Conservation (phyloP, 345 rosid genomes). For the Rhodamnia argentea region DNA sequence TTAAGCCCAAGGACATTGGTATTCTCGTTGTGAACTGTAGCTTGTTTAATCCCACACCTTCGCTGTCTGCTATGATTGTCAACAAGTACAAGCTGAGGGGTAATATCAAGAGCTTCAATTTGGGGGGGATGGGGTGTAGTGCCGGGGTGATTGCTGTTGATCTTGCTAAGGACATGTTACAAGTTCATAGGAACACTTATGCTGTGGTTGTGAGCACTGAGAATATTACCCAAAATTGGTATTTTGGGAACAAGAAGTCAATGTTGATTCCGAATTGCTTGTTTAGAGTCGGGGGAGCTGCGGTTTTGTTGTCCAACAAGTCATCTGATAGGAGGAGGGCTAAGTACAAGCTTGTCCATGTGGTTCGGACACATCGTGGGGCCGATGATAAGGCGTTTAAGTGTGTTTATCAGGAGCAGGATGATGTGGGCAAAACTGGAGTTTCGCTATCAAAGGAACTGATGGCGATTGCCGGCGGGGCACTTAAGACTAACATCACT, state of each 20-base stretch:
- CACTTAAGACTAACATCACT: constrained; percentile 77
- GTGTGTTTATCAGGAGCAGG: constrained; percentile 88
- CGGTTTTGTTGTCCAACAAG: constrained; percentile 61
- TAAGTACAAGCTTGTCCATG: constrained; percentile 76
- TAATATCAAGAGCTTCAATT: constrained; percentile 55
- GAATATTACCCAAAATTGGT: constrained; percentile 91
- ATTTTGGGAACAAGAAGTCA: constrained; percentile 82
- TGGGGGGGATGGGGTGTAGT: constrained; percentile 95
- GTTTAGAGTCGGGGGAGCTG: constrained; percentile 81
- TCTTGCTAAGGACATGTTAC: constrained; percentile 76
- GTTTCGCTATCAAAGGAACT: constrained; percentile 86
- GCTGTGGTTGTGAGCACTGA: constrained; percentile 91
- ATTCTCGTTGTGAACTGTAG: constrained; percentile 84
- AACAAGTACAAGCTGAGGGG: constrained; percentile 81
- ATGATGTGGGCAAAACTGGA: constrained; percentile 64
- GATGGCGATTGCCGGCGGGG: constrained; percentile 86
- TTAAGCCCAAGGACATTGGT: constrained; percentile 82
- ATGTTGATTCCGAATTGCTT: constrained; percentile 88
- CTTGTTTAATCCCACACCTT: constrained; percentile 91
- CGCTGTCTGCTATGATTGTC: constrained; percentile 80
- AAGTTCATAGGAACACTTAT: constrained; percentile 76
- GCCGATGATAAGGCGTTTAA: constrained; percentile 76
- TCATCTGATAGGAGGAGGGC: constrained; percentile 41
- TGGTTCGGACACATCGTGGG: constrained; percentile 89
- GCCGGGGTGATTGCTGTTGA: constrained; percentile 83